These are phyloP conservation scores for Phytophthora pisi DNA, from an alignment of 352 stramenopile species.

Conservation along the genomic window DNA sequence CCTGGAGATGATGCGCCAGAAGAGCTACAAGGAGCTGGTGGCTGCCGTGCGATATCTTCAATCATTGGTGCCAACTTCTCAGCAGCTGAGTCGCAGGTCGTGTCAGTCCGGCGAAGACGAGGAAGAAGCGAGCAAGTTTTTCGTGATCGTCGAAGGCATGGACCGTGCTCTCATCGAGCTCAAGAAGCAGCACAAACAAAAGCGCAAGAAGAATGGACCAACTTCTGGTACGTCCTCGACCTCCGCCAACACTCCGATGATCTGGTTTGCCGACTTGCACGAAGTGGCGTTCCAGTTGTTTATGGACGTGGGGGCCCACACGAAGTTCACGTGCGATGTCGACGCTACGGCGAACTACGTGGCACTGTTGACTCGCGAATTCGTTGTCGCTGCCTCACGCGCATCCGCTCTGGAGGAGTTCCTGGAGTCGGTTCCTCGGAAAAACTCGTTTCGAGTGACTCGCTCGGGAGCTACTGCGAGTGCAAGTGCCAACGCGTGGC, in stretches of 20 bases:
- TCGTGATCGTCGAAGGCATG: slow-evolving; percentile 70
- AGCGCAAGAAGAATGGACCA: slow-evolving; percentile 29
- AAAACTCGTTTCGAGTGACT: slow-evolving; percentile 69
- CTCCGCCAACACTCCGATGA: neutral
- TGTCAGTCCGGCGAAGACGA: slow-evolving; percentile 2
- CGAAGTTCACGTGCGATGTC: slow-evolving; percentile 66
- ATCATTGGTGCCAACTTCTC: slow-evolving; percentile 19
- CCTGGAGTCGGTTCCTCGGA: slow-evolving; percentile 58
- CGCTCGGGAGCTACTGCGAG: slow-evolving; percentile 49
- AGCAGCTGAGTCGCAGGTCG: neutral
- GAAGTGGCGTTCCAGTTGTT: slow-evolving; percentile 72
- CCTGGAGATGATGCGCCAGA: slow-evolving; percentile 43
- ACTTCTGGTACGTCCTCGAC: neutral
- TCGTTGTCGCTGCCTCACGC: slow-evolving; percentile 49
- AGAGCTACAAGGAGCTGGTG: slow-evolving; percentile 47
- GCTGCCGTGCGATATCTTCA: slow-evolving; percentile 38
- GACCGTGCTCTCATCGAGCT: slow-evolving; percentile 56
- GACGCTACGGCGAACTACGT: slow-evolving; percentile 62
- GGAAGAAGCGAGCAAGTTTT: slow-evolving; percentile 36
- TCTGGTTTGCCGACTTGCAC: slow-evolving; percentile 41
- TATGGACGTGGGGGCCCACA: slow-evolving; percentile 62
- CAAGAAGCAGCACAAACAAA: slow-evolving; percentile 49
- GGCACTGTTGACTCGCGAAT: slow-evolving; percentile 59
- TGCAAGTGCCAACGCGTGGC: slow-evolving; percentile 60
- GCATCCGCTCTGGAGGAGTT: slow-evolving; percentile 55